Conservation (phyloP, 345 rosid genomes). For the Erodium maritimum region DNA sequence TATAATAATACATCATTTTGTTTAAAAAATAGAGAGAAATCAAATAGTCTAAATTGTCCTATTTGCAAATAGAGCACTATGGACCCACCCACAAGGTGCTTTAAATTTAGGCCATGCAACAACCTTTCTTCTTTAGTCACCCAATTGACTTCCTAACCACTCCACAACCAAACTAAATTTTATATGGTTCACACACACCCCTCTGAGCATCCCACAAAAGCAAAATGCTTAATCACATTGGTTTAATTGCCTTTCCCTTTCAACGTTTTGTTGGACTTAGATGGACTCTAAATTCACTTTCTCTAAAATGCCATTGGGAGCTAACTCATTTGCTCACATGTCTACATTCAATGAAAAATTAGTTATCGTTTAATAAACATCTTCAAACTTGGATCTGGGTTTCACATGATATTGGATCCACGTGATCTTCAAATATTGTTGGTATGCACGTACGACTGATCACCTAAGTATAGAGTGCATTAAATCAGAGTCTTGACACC, state of each 20-base stretch:
- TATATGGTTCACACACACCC: slow-evolving; percentile 14
- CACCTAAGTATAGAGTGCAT: no score
- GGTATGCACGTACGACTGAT: no score
- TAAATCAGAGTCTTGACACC: no score
- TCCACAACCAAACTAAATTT: slow-evolving; percentile 12
- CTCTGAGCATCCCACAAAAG: slow-evolving; percentile 16
- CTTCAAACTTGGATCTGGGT: no score
- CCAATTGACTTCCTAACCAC: slow-evolving; percentile 41
- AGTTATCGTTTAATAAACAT: no score
- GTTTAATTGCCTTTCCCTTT: background rate
- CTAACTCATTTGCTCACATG: background rate
- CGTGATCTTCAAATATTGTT: no score
- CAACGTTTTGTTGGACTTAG: slow-evolving; percentile 1
- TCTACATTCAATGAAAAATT: no score
- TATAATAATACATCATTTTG: background rate
- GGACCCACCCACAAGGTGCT: slow-evolving; percentile 19
- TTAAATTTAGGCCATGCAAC: slow-evolving; percentile 51
- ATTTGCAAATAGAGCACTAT: slow-evolving; percentile 2
- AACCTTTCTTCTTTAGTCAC: slow-evolving; percentile 21
- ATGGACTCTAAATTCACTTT: background rate
- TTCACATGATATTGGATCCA: no score
- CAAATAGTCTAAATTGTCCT: slow-evolving; percentile 7
- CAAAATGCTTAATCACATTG: slow-evolving; percentile 11
- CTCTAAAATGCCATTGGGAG: background rate
- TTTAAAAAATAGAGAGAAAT: background rate